Conservation (phyloP, 345 rosid genomes). For the Lepidium africanum region DNA sequence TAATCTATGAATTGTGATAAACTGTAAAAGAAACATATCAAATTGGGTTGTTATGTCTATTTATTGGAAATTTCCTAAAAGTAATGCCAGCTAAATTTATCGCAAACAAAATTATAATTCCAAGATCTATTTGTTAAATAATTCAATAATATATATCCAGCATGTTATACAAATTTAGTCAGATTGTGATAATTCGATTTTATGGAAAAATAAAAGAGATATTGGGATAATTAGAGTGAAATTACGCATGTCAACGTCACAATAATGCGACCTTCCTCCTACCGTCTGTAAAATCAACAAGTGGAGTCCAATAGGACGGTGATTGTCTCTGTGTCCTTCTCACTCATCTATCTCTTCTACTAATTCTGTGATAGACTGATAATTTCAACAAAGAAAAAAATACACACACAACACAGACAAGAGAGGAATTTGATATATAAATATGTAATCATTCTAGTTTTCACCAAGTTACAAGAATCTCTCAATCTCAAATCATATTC, state of each 20-base stretch:
- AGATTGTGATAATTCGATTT: no score
- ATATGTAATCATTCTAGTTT: not conserved
- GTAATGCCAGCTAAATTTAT: no score
- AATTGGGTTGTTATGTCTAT: no score
- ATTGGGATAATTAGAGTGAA: not conserved
- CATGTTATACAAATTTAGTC: no score
- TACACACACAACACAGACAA: not conserved
- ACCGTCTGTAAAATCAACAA: slow-evolving; percentile 6
- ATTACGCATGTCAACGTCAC: slow-evolving; percentile 19
- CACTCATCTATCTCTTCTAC: not conserved
- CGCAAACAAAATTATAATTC: no score
- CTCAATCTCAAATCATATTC: not conserved
- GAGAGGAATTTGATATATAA: not conserved
- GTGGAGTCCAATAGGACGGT: slow-evolving; percentile 2
- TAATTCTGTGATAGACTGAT: not conserved
- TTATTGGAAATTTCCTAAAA: no score
- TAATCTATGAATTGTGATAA: no score
- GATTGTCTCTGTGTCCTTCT: not conserved
- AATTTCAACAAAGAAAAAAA: not conserved
- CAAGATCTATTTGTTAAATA: no score
- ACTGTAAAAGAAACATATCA: no score
- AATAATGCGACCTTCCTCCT: slow-evolving; percentile 9
- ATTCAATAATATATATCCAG: no score
- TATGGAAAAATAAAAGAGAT: no score
- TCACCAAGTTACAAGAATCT: not conserved